These are phyloP conservation scores for Sporothrix curviconia DNA, from an alignment of 2,329 filamentous ascomycete species.

Conservation along the genomic window DNA sequence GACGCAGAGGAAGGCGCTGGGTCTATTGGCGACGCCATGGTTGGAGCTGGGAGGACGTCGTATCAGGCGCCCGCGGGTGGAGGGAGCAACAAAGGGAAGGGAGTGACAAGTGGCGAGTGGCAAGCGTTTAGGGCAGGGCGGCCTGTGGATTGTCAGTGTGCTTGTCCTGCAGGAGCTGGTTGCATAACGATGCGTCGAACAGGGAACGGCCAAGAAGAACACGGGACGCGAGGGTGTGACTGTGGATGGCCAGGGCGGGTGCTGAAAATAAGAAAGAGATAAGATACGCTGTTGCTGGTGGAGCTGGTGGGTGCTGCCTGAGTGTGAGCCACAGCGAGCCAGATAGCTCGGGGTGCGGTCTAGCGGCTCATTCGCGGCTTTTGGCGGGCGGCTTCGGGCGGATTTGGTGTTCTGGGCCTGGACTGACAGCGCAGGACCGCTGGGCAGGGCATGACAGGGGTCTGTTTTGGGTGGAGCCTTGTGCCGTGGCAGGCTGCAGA, in stretches of 20 bases:
- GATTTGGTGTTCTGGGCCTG: neutral
- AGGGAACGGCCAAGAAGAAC: neutral
- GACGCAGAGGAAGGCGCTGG: neutral
- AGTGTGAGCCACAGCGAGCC: neutral
- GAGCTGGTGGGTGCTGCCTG: neutral
- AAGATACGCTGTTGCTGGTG: neutral
- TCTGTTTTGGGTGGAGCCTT: neutral
- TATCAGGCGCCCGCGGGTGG: neutral
- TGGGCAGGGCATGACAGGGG: slow-evolving; percentile 4
- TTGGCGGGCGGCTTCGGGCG: too few relatives aligned
- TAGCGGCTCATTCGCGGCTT: neutral
- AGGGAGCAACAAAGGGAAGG: neutral
- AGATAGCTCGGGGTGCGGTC: neutral
- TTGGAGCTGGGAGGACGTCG: neutral
- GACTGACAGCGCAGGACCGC: slow-evolving; percentile 4
- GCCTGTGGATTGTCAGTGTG: neutral
- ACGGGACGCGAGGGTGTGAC: neutral
- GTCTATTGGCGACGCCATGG: slow-evolving; percentile 7
- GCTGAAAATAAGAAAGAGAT: too few relatives aligned
- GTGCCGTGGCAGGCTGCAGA: neutral
- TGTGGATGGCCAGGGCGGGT: neutral
- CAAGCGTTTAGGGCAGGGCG: too few relatives aligned
- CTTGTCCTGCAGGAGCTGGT: neutral
- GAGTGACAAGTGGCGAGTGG: too few relatives aligned
- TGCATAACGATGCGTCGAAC: too few relatives aligned